These are phyloP conservation scores for Prunella vulgaris DNA, from an alignment of 257 asterid species.

Conservation along the genomic window DNA sequence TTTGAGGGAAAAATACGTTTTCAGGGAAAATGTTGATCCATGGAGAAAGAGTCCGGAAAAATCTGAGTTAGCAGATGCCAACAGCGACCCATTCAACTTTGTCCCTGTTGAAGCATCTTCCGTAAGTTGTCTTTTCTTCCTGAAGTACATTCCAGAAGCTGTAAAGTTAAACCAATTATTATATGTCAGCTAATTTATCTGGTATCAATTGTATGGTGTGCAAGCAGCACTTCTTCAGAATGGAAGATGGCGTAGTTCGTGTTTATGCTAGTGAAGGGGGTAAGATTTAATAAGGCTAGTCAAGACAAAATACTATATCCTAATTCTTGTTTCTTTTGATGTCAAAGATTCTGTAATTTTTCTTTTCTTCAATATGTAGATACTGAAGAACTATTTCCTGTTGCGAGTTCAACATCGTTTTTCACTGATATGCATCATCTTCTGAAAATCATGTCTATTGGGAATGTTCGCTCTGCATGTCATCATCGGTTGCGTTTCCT, in stretches of 20 bases:
- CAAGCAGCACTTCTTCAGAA: constrained; percentile 68
- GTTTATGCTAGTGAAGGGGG: constrained; percentile 72
- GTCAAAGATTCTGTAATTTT: background rate
- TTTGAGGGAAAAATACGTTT: constrained; percentile 78
- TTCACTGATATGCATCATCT: constrained; percentile 89
- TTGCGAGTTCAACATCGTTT: constrained; percentile 73
- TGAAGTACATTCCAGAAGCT: constrained; percentile 20
- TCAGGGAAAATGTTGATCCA: constrained; percentile 69
- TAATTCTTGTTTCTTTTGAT: background rate
- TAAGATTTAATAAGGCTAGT: constrained; percentile 34
- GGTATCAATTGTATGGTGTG: constrained; percentile 21
- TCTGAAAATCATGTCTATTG: constrained; percentile 72
- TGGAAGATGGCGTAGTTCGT: constrained; percentile 89
- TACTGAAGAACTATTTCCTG: constrained; percentile 77
- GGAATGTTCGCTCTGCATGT: constrained; percentile 80
- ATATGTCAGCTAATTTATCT: constrained; percentile 26
- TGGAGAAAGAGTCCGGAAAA: constrained; percentile 46
- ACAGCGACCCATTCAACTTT: constrained; percentile 53
- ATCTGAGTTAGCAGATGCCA: constrained; percentile 33
- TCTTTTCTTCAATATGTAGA: constrained; percentile 32
- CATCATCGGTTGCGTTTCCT: constrained; percentile 80
- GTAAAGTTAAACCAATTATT: constrained; percentile 12
- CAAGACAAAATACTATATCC: background rate
- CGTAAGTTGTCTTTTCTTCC: constrained; percentile 48
- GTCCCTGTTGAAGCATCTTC: constrained; percentile 70